phyloP scores from a whole-genome alignment of 108 stramenopile genomes.

The Poteriospumella lacustris region DNA sequence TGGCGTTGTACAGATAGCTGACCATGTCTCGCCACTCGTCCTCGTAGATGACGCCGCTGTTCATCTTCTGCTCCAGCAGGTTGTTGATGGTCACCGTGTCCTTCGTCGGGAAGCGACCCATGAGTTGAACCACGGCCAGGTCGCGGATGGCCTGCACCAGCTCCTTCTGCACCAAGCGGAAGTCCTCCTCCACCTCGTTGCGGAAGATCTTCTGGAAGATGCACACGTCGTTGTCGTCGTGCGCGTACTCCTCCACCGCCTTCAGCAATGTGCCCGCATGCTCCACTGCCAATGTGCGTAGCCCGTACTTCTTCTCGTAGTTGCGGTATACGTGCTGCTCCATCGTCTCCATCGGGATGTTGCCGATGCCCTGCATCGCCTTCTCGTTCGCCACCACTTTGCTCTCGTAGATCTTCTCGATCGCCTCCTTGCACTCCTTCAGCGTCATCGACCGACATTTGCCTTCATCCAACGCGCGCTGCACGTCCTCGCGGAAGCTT shows the following conservation, averaged over 20 bases:
- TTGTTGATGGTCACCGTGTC: background rate
- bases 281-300: background rate
- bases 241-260: background rate
- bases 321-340: conserved; percentile 18
- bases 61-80: background rate
- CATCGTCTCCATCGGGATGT: conserved; percentile 15
- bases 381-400: conserved; percentile 8
- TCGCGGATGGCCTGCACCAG: conserved; percentile 29
- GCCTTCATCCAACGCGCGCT: background rate
- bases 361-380: background rate
- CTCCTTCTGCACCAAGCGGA: conserved; percentile 32
- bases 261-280: conserved; percentile 11
- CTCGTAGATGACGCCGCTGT: background rate
- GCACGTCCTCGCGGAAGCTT: background rate
- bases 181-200: conserved; percentile 47
- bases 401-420: background rate
- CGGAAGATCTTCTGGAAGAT: conserved; percentile 36
- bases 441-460: conserved; percentile 1
- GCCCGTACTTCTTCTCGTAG: conserved; percentile 5
- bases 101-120: conserved; percentile 29
- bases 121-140: conserved; percentile 34
- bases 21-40: conserved; percentile 37
- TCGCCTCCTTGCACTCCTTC: conserved; percentile 18
- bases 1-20: conserved; percentile 34
- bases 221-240: conserved; percentile 19